Percentiles rank a stretch among this genome's conserved stretches.
phyloP scores from a whole-genome alignment of 176 grass and related monocot genomes.

The Melocanna baccifera region DNA sequence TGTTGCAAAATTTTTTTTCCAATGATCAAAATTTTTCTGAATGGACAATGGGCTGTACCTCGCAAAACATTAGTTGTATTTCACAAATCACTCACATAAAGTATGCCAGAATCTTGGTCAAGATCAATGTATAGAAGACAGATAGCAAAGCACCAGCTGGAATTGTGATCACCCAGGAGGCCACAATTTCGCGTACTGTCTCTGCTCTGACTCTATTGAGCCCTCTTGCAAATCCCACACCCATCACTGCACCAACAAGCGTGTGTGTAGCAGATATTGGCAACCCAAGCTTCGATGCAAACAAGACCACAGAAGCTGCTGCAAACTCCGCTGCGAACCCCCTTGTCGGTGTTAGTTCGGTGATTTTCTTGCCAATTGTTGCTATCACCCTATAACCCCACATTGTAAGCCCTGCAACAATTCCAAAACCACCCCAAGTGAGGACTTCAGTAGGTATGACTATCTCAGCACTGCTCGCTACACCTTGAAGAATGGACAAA shows the following conservation, averaged over 20 bases:
- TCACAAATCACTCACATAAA: constrained; percentile 54
- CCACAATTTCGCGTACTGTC: constrained; percentile 79
- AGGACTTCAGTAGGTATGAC: constrained; percentile 88
- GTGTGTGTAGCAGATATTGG: constrained; percentile 93
- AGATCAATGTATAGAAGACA: constrained; percentile 69
- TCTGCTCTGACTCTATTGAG: constrained; percentile 79
- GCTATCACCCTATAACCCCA: constrained; percentile 96
- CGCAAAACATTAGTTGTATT: constrained; percentile 27
- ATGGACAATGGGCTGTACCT: constrained; percentile 15
- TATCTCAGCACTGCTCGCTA: constrained; percentile 63
- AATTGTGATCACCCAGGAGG: constrained; percentile 86
- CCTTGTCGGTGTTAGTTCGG: constrained; percentile 86
- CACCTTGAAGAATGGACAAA: constrained; percentile 78
- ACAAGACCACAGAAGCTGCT: constrained; percentile 84
- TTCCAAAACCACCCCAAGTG: constrained; percentile 94
- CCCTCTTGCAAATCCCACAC: constrained; percentile 93
- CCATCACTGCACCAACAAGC: constrained; percentile 97
- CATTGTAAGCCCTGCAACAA: constrained; percentile 86
- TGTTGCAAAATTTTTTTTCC: background rate
- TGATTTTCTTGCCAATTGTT: constrained; percentile 98
- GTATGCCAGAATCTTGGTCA: constrained; percentile 64
- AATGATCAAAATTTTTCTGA: constrained; percentile 15
- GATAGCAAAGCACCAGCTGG: constrained; percentile 73
- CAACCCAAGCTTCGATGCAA: constrained; percentile 89
- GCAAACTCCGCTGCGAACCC: constrained; percentile 94